Percentiles rank a stretch among this genome's conserved stretches.
Evolutionary conservation across 768 basidiomycete species (phyloP).

Genomic region (Pleurotus sapidus): DNA sequence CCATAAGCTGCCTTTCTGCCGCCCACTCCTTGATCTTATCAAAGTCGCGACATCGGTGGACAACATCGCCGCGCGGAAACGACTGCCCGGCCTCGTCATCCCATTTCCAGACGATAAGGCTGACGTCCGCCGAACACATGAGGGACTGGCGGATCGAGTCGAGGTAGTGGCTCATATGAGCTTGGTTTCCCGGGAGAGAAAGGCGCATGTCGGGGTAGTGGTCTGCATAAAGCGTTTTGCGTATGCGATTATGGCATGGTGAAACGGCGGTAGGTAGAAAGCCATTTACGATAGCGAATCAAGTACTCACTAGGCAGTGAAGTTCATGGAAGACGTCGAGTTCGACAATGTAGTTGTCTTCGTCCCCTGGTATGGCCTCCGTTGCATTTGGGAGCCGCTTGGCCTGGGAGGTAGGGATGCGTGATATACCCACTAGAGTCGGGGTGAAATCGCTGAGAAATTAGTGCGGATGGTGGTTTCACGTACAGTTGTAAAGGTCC

Average conservation of each 20-base stretch:
- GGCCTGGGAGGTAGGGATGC: constrained; percentile 16
- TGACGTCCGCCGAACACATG: constrained; percentile 15
- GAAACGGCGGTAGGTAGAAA: too few species aligned
- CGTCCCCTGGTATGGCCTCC: constrained; percentile 15
- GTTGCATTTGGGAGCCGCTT: constrained; percentile 20
- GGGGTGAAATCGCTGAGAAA: background rate
- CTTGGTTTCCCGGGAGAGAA: constrained; percentile 9
- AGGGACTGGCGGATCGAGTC: constrained; percentile 15
- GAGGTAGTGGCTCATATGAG: constrained; percentile 18
- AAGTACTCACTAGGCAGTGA: constrained; percentile 17
- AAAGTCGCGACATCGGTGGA: background rate
- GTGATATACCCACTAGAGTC: background rate
- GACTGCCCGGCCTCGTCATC: background rate
- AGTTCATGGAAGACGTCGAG: constrained; percentile 24
- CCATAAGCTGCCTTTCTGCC: too few species aligned
- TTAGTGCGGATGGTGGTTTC: background rate
- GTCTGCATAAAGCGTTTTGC: constrained; percentile 15
- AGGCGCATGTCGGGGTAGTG: constrained; percentile 12
- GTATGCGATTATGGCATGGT: constrained; percentile 14
- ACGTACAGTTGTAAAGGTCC: background rate
- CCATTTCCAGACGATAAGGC: constrained; percentile 19
- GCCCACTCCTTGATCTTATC: background rate
- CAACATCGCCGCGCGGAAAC: background rate
- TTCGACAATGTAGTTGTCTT: constrained; percentile 18
- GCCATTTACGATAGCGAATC: too few species aligned